These are phyloP conservation scores for Artemisia tridentata DNA, from an alignment of 129 eudicot genomes.

Conservation along the genomic window DNA sequence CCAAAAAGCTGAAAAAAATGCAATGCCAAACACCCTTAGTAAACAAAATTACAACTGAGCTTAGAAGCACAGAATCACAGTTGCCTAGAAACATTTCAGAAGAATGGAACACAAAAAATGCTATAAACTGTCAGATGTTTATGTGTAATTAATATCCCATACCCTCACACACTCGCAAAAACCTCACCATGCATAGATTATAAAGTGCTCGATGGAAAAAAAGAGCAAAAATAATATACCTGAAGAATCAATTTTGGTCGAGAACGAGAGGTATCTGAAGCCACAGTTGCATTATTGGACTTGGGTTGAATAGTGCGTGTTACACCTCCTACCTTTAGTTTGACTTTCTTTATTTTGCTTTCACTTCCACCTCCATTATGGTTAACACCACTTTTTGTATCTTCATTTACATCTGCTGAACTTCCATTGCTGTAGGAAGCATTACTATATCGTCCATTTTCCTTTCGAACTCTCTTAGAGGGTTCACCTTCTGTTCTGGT, in stretches of 20 bases:
- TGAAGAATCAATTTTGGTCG: constrained; percentile 50
- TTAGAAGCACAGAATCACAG: constrained; percentile 16
- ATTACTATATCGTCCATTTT: constrained; percentile 37
- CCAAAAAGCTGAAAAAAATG: too few relatives aligned
- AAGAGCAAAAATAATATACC: constrained; percentile 36
- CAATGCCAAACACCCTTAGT: not conserved
- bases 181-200: not conserved
- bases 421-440: constrained; percentile 40
- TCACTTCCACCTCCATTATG: constrained; percentile 50
- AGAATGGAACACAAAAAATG: not conserved
- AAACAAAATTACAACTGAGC: constrained; percentile 10
- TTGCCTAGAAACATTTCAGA: constrained; percentile 2
- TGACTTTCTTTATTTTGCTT: constrained; percentile 64
- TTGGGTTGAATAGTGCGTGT: constrained; percentile 81
- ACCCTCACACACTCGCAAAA: constrained; percentile 12
- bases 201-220: not conserved
- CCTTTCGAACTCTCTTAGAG: constrained; percentile 43
- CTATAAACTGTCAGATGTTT: not conserved
- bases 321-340: constrained; percentile 86
- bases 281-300: constrained; percentile 39
- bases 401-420: constrained; percentile 33
- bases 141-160: not conserved
- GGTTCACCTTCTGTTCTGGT: constrained; percentile 43
- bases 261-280: constrained; percentile 46
- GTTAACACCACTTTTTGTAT: constrained; percentile 29